Base-by-base conservation (phyloP, 331 rosid species). In the Prunus yedoensis region DNA sequence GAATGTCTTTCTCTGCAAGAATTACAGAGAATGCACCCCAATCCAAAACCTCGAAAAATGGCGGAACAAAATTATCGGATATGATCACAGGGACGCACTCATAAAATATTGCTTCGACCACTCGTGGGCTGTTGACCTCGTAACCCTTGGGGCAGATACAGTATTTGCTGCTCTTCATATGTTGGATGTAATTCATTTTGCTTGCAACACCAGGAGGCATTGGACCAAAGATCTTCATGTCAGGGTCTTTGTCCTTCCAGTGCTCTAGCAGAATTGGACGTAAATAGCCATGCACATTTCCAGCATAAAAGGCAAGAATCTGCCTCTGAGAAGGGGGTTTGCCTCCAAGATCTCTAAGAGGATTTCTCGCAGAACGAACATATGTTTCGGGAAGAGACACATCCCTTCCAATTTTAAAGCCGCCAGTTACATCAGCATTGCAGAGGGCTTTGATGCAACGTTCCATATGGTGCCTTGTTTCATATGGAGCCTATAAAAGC, bases 401-500 rank as follows among this genome's bases (percentile, higher is more conserved):
- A 2, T 94, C 98, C 76, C 96, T 81, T 73, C 95, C 98, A 52
- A 91, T 89, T 78, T 90, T 91, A 82, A 91, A 94, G 79, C 95
- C 98, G 59, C 74, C 80, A 23, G 95, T 94, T 43, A 90, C 96
- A 84, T 94, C 96, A 25, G 97, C 91, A 81, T 90, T 94, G 87
- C 98, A 94, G 50, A 94, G 91, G 50, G 96, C 97, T 81, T 91
- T 94, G 71, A 91, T 86, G 88, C 96, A 91, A 85, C 79, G 89
- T 75, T 94, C 98, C 98, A 94, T 91, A 63, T 94, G 98, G 88
- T 91, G 98, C 87, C 97, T 91, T 68, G 96, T 90, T 82, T 91
- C 97, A 25, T 94, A 94, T 30, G 98, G 96, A 79, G 98, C 97
- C 98, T 91, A 79, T 47, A 80, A 73, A 21, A 84, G 17, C 76